Evolutionary conservation across 164 flowering plant species (phyloP), one percentile per base, ranked within the genome.

Genomic region (Warburgia ugandensis): DNA sequence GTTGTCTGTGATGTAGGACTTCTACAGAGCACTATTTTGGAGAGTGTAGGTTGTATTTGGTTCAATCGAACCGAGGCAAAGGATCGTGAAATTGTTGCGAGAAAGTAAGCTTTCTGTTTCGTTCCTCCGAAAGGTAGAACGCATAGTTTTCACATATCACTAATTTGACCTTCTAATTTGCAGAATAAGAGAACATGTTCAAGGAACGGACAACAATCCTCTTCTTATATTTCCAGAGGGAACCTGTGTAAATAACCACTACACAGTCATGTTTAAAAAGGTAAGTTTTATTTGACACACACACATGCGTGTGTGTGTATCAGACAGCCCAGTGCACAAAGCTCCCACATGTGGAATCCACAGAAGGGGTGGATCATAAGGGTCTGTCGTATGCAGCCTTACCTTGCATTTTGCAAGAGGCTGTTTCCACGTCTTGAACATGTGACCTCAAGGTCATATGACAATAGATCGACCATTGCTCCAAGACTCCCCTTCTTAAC

Each of bases 181-280:
- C 85, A 94, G 99, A 80, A 66, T 94, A 55, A 83, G 84, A 44
- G 88, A 79, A 7, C 99, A 94, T 62, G 73, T 94, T 54, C 75
- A 74, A 59, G 81, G 78, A 3, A 52, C 63, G 56, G 99, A 86
- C 64, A 88, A 81, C 60, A 89, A 94, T 49, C 99, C 99, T 62
- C 86, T 89, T 70, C 90, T 94, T 44, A 84, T 94, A 75, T 94
- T 94, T 72, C 99, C 99, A 4, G 99, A 94, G 78, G 99, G 99
- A 60, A 94, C 99, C 8, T 94, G 99, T 65, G 99, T 94, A 33
- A 94, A 94, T 65, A 89, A 94, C 65, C 84, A 89, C 27, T 89
- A 94, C 65, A 75, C 83, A 28, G 96, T 94, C 44, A 89, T 94
- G 97, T 94, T 94, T 65, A 86, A 94, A 70, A 94, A 89, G 97